phyloP scores from a whole-genome alignment of 73 alveolate species.

The Paramecium caudatum region DNA sequence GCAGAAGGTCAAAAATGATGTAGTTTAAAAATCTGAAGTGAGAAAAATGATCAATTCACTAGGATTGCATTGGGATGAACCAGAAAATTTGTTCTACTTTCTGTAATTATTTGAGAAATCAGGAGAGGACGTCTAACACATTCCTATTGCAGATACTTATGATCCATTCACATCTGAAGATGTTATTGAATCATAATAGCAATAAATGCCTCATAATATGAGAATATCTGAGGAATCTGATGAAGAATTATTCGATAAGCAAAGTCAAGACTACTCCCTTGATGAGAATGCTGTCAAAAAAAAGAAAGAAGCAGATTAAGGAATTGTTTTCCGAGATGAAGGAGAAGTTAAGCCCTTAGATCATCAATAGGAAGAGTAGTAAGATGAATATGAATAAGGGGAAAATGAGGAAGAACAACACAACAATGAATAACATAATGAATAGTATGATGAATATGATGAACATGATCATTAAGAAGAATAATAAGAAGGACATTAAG shows the following conservation, averaged over 20 bases:
- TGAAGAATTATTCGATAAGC: slow-evolving; percentile 64
- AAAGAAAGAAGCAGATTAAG: slow-evolving; percentile 11
- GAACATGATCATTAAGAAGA: slow-evolving; percentile 1
- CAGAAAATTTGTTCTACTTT: slow-evolving; percentile 1
- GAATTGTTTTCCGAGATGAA: slow-evolving; percentile 44
- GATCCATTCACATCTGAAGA: slow-evolving; percentile 40
- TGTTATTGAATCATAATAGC: neutral
- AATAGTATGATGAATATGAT: neutral
- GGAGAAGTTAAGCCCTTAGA: neutral
- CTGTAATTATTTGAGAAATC: slow-evolving; percentile 52
- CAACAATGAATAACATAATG: neutral
- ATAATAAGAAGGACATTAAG: slow-evolving; percentile 4
- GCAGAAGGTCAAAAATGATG: neutral
- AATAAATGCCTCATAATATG: slow-evolving; percentile 1
- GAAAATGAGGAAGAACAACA: slow-evolving; percentile 6
- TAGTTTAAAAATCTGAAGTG: neutral
- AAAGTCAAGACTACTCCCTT: slow-evolving; percentile 55
- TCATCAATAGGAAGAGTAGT: neutral
- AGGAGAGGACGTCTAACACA: slow-evolving; percentile 24
- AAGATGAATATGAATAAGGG: neutral
- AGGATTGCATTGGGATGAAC: slow-evolving; percentile 37
- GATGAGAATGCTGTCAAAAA: slow-evolving; percentile 56
- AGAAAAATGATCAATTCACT: slow-evolving; percentile 16
- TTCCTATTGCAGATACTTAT: neutral
- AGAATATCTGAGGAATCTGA: slow-evolving; percentile 61